Evolutionary conservation across 2,329 filamentous ascomycete species (phyloP), one percentile per base, ranked within the genome.

Genomic region (Beauveria rudraprayagi): DNA sequence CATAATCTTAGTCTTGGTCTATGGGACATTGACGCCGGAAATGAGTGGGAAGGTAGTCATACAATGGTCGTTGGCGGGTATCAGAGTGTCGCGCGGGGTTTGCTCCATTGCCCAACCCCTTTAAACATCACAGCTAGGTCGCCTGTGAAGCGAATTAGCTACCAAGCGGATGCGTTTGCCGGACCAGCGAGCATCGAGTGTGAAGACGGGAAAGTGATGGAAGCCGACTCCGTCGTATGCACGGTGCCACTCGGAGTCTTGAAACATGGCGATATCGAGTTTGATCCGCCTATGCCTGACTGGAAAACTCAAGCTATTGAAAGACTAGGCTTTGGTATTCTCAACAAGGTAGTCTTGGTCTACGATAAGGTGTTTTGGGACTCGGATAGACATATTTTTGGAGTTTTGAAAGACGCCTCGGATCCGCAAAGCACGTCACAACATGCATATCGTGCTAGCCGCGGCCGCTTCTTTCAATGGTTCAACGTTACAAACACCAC

Each of bases 11-110:
- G 93, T 72, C 83, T 99, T 16, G 86, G 88, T 8, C 88, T 92
- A 0, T 97, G 95, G 91, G 95, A 99, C 73, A 92, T 99, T 68
- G 95, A 99, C 70, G 92, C 92, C 55, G 94, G 94, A 0, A 97
- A 99, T 68, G 94, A 99, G 71, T 99, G 96, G 77, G 92, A 97
- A 72, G 94, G 94, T 7, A 87, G 90, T 64, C 95, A 99, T 71
- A 91, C 91, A 1, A 93, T 97, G 82, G 86, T 99, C 3, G 83
- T 95, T 28, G 94, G 95, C 46, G 94, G 94, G 1, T 99, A 97
- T 70, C 92, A 95, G 67, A 91, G 92, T 69, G 85, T 99, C 50
- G 90, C 93, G n/a, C 86, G 91, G 66, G 94, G 92, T 3, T 76
- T 99, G 8, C 87, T 90, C 75, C 85, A 89, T 55, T 85, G 87